Conservation (phyloP, 257 asterid species). For the Ilex aquifolium region DNA sequence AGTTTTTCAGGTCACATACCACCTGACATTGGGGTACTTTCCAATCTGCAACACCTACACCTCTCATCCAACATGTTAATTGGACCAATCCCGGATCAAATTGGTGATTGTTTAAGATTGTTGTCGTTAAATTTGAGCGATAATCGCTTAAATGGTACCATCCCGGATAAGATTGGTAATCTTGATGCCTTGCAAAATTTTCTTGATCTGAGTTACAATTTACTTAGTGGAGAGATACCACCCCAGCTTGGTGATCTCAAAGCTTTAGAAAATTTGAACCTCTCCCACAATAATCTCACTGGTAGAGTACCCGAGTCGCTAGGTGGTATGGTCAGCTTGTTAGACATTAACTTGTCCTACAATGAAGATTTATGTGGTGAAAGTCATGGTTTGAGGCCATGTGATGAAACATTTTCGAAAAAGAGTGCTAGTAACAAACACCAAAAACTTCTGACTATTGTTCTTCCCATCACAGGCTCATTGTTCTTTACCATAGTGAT, state of each 20-base stretch:
- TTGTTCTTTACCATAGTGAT: constrained; percentile 11
- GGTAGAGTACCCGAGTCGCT: constrained; percentile 20
- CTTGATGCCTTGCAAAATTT: neutral
- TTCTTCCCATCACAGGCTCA: constrained; percentile 2
- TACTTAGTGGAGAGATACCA: constrained; percentile 28
- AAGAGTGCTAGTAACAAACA: neutral
- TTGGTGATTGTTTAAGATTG: constrained; percentile 10
- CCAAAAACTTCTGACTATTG: neutral
- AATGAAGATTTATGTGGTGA: constrained; percentile 16
- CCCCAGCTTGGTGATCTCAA: constrained; percentile 8
- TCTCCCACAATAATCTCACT: constrained; percentile 35
- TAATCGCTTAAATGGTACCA: neutral
- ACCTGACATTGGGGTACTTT: constrained; percentile 14
- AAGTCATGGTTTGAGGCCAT: constrained; percentile 21
- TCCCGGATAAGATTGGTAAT: neutral
- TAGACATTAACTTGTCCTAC: constrained; percentile 24
- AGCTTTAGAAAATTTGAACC: constrained; percentile 17
- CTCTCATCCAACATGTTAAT: constrained; percentile 15
- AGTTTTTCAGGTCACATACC: constrained; percentile 30
- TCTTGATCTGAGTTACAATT: constrained; percentile 36
- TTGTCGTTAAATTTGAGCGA: neutral
- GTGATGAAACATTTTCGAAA: constrained; percentile 3
- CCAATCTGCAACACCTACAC: constrained; percentile 11
- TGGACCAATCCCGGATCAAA: constrained; percentile 29
- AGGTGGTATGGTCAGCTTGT: constrained; percentile 10